Evolutionary conservation across 2,329 filamentous ascomycete species (phyloP).

Genomic region (Calonectria leucothoes): DNA sequence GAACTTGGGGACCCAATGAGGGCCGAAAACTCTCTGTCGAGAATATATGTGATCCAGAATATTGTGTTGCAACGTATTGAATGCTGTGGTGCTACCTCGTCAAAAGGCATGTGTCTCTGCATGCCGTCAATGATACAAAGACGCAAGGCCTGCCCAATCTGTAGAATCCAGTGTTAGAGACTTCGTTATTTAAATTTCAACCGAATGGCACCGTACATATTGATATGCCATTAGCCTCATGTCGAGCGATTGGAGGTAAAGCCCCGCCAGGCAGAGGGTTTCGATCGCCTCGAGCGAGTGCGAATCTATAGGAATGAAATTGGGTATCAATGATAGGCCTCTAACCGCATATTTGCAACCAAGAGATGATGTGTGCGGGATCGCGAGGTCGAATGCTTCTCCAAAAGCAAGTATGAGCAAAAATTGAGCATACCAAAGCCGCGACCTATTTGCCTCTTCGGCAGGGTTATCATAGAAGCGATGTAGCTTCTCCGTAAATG

Average conservation of each 20-base stretch:
- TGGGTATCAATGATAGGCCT: constrained; percentile 14
- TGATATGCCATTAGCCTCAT: constrained; percentile 15
- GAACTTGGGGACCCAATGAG: constrained; percentile 17
- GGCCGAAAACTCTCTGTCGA: constrained; percentile 17
- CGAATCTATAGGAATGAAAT: background rate
- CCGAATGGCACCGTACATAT: background rate
- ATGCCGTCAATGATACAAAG: constrained; percentile 13
- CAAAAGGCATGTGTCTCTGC: constrained; percentile 21
- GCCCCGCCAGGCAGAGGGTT: background rate
- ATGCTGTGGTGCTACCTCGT: background rate
- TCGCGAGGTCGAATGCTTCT: background rate
- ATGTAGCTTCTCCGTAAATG: background rate
- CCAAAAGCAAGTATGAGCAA: constrained; percentile 17
- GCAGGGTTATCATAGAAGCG: constrained; percentile 16
- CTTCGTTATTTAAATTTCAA: background rate
- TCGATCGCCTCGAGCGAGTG: background rate
- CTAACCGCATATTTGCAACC: constrained; percentile 1
- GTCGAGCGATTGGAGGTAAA: constrained; percentile 1
- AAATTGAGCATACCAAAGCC: constrained; percentile 19
- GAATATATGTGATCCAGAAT: constrained; percentile 19
- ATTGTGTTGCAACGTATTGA: constrained; percentile 14
- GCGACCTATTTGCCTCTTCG: background rate
- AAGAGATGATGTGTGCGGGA: background rate
- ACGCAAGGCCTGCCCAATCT: constrained; percentile 18
- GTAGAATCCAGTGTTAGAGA: background rate